These are phyloP conservation scores for Gloeostereum incarnatum DNA, from an alignment of 768 basidiomycete genomes.

Conservation along the genomic window DNA sequence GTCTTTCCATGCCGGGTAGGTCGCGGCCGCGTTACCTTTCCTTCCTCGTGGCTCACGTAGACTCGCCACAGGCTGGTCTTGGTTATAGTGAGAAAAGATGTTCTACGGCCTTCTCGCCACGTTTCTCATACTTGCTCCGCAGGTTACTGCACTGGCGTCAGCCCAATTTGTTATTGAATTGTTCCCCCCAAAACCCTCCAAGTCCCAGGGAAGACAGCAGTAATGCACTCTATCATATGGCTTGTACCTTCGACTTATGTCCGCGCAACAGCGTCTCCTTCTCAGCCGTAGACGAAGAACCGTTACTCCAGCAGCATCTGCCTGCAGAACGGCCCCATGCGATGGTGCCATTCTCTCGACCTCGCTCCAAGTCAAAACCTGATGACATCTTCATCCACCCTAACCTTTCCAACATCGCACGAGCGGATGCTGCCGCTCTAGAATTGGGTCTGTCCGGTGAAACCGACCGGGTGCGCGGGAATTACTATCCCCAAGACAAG, in stretches of 20 bases:
- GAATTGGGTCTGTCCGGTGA: constrained; percentile 42
- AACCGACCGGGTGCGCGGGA: constrained; percentile 35
- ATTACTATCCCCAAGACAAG: constrained; percentile 20
- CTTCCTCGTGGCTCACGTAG: constrained; percentile 2
- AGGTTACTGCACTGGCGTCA: constrained; percentile 48
- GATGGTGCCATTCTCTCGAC: constrained; percentile 18
- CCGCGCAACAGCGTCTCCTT: not conserved
- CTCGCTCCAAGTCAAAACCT: constrained; percentile 46
- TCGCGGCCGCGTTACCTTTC: constrained; percentile 22
- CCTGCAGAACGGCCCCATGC: not conserved
- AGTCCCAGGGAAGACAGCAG: too few relatives aligned
- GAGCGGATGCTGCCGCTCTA: constrained; percentile 53
- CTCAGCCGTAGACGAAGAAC: constrained; percentile 1
- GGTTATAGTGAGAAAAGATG: constrained; percentile 29
- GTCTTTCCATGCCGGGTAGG: constrained; percentile 65
- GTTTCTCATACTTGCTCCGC: not conserved
- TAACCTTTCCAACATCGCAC: constrained; percentile 49
- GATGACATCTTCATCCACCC: constrained; percentile 57
- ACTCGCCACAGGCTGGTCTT: constrained; percentile 31
- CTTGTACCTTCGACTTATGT: not conserved
- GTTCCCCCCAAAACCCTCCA: too few relatives aligned
- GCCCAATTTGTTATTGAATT: constrained; percentile 52
- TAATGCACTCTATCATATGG: not conserved
- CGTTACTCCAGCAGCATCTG: constrained; percentile 1
- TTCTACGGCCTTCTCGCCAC: constrained; percentile 1